A percentile compares a stretch with the other conserved stretches of the same genome.
Conservation (phyloP, 148 eudicot genomes). For the Chenopodium album region DNA sequence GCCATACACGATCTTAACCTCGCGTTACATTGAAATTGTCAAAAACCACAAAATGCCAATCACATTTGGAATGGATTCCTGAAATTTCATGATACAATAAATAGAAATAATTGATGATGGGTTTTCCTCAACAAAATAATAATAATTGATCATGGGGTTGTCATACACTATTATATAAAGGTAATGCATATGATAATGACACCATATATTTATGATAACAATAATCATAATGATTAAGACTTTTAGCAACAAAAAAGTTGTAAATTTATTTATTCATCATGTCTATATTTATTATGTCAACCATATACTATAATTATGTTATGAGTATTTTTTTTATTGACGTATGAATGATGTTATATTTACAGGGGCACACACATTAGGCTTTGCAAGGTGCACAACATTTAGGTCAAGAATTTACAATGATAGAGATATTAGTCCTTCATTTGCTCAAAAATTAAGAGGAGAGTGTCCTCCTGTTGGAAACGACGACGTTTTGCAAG, state of each 20-base stretch:
- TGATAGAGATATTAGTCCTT: slow-evolving; percentile 39
- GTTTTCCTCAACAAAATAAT: no score
- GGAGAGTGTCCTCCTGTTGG: slow-evolving; percentile 42
- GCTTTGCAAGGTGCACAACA: slow-evolving; percentile 46
- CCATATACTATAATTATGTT: not conserved
- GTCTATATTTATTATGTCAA: not conserved
- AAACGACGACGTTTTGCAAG: slow-evolving; percentile 42
- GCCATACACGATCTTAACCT: no score
- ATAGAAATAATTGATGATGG: not conserved
- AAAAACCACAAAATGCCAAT: not conserved
- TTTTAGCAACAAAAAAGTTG: not conserved
- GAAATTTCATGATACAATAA: not conserved
- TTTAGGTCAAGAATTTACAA: slow-evolving; percentile 52
- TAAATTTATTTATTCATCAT: not conserved
- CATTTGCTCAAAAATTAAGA: slow-evolving; percentile 32
- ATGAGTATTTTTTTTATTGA: not conserved
- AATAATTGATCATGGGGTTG: no score
- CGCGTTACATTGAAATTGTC: not conserved
- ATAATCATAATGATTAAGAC: not conserved
- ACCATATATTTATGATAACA: not conserved
- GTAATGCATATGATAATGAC: not conserved
- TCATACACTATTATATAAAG: not conserved
- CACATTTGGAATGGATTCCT: not conserved
- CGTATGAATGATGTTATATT: not conserved
- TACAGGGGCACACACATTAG: slow-evolving; percentile 53